Conservation (phyloP, 352 stramenopile genomes). For the Phytophthora idaei region DNA sequence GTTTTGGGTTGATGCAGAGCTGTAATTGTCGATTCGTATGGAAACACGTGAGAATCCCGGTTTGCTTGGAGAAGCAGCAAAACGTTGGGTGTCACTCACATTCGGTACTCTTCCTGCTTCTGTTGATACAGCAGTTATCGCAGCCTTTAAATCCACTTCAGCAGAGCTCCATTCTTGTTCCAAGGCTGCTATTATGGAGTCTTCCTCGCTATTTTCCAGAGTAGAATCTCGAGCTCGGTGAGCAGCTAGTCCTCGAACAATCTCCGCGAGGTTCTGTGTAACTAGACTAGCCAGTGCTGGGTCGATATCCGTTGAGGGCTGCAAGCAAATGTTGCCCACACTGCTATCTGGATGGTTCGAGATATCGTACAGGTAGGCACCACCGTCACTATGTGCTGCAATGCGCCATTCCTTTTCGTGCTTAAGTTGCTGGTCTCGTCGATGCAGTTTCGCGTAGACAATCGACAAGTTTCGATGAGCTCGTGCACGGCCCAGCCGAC, state of each 20-base stretch:
- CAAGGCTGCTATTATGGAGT: conserved; percentile 23
- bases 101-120: not conserved
- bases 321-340: conserved; percentile 74
- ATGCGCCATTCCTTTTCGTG: conserved; percentile 45
- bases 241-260: conserved; percentile 25
- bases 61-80: conserved; percentile 3
- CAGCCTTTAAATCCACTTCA: conserved; percentile 30
- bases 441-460: conserved; percentile 62
- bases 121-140: conserved; percentile 14
- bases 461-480: conserved; percentile 77
- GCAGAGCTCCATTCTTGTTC: conserved; percentile 30
- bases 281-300: conserved; percentile 44
- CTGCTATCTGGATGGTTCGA: conserved; percentile 39
- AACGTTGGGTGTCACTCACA: not conserved
- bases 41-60: conserved; percentile 13
- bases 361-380: conserved; percentile 62
- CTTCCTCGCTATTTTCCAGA: conserved; percentile 6
- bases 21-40: conserved; percentile 32
- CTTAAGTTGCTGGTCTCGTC: conserved; percentile 38
- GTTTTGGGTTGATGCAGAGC: not conserved
- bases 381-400: conserved; percentile 26
- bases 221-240: not conserved
- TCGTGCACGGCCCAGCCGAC: conserved; percentile 53
- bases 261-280: conserved; percentile 40
- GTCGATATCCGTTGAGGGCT: conserved; percentile 49